phyloP scores from a whole-genome alignment of 768 basidiomycete genomes.

The Lyophyllum decastes region DNA sequence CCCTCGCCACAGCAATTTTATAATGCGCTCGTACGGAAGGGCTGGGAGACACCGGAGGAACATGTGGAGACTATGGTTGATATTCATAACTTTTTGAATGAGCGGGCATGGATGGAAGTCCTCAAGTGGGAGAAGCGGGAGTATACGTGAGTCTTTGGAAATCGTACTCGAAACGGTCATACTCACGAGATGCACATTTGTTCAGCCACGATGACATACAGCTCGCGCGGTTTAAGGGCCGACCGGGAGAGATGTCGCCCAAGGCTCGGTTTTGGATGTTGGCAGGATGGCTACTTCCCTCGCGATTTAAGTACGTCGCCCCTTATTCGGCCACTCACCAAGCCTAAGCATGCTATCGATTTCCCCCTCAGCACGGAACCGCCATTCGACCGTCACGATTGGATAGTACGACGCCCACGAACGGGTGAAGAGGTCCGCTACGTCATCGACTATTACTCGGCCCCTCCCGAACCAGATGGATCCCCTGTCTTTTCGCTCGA shows the following conservation, averaged over 20 bases:
- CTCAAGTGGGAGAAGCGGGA: constrained; percentile 84
- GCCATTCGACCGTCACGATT: constrained; percentile 98
- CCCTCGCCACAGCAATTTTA: constrained; percentile 98
- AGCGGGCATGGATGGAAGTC: constrained; percentile 95
- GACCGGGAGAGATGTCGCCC: constrained; percentile 91
- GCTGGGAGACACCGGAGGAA: constrained; percentile 96
- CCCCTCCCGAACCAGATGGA: constrained; percentile 85
- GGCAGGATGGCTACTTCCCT: constrained; percentile 88
- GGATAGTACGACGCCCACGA: constrained; percentile 83
- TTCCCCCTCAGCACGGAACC: constrained; percentile 69
- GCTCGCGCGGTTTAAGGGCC: constrained; percentile 83
- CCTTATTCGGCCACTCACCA: background rate
- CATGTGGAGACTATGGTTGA: constrained; percentile 96
- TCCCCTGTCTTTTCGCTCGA: constrained; percentile 95
- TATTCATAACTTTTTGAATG: constrained; percentile 98
- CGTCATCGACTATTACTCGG: constrained; percentile 98
- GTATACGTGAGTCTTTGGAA: constrained; percentile 49
- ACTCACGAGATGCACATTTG: background rate
- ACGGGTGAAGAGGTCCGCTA: constrained; percentile 88
- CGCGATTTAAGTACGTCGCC: constrained; percentile 78
- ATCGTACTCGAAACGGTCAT: background rate
- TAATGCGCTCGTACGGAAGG: constrained; percentile 94
- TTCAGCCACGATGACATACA: constrained; percentile 67
- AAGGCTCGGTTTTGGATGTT: constrained; percentile 88
- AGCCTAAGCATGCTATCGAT: background rate